These are phyloP conservation scores for Hymenoscyphus fructigenus DNA, from an alignment of 2,329 filamentous ascomycete genomes.

Conservation along the genomic window DNA sequence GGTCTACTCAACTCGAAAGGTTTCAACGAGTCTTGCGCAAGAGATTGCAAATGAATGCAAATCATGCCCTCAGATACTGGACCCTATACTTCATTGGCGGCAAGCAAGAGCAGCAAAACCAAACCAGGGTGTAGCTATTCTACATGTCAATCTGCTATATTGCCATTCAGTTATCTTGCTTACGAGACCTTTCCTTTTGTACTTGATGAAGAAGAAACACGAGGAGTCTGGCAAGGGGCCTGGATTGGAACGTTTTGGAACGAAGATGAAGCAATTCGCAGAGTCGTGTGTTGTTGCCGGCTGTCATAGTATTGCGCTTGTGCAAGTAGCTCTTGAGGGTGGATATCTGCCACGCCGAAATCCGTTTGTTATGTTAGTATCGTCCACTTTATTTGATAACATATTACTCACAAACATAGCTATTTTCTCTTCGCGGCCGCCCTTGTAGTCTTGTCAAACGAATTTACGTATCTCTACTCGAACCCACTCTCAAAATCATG, in stretches of 20 bases:
- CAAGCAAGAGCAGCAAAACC: constrained; percentile 46
- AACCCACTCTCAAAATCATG: constrained; percentile 44
- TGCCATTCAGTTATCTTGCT: constrained; percentile 63
- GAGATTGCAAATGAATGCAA: constrained; percentile 56
- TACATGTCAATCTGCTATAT: constrained; percentile 62
- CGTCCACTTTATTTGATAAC: neutral
- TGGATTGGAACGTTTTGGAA: constrained; percentile 33
- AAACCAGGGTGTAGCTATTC: constrained; percentile 56
- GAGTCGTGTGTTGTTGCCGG: constrained; percentile 52
- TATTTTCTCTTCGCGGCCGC: constrained; percentile 57
- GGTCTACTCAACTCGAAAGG: constrained; percentile 59
- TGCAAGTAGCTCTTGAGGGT: constrained; percentile 45
- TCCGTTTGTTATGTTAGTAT: constrained; percentile 55
- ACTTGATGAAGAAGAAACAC: constrained; percentile 49
- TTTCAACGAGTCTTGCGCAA: constrained; percentile 56
- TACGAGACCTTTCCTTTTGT: constrained; percentile 63
- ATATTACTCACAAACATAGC: constrained; percentile 37
- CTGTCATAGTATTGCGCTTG: constrained; percentile 49
- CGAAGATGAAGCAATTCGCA: constrained; percentile 47
- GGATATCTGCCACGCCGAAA: constrained; percentile 51
- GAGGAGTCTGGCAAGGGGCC: constrained; percentile 33
- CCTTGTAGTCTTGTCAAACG: constrained; percentile 56
- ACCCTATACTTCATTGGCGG: constrained; percentile 50
- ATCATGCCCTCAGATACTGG: constrained; percentile 50
- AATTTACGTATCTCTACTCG: constrained; percentile 51